A percentile compares a stretch with the other conserved stretches of the same genome.
Evolutionary conservation across 495 filamentous ascomycete genomes (phyloP).

Genomic region (Venustampulla echinocandica): DNA sequence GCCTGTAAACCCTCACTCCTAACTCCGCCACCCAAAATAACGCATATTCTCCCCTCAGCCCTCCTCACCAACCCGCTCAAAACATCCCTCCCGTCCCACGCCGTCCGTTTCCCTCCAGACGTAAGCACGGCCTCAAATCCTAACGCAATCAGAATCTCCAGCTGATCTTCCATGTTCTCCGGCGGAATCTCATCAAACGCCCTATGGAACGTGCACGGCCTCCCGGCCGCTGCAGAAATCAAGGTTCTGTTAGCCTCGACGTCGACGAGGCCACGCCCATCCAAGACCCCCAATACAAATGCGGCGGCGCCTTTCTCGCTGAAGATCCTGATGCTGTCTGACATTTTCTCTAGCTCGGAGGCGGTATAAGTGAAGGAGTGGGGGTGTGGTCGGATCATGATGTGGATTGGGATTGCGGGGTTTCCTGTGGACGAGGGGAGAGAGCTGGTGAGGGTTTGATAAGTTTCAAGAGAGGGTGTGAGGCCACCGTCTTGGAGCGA

Average conservation of each 20-base stretch:
- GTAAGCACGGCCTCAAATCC: slow-evolving; percentile 42
- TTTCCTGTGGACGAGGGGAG: slow-evolving; percentile 2
- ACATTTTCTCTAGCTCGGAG: slow-evolving; percentile 35
- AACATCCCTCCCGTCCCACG: slow-evolving; percentile 29
- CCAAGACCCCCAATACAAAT: slow-evolving; percentile 43
- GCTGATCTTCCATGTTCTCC: slow-evolving; percentile 21
- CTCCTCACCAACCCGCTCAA: slow-evolving; percentile 13
- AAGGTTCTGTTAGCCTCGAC: slow-evolving; percentile 29
- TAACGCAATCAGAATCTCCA: slow-evolving; percentile 29
- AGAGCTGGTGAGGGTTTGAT: slow-evolving; percentile 26
- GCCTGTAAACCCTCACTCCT: slow-evolving; percentile 28
- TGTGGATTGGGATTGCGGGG: slow-evolving; percentile 34
- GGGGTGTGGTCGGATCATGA: slow-evolving; percentile 42
- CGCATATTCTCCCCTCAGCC: slow-evolving; percentile 12
- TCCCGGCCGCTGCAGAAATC: slow-evolving; percentile 30
- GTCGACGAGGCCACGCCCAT: slow-evolving; percentile 26
- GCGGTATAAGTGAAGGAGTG: slow-evolving; percentile 34
- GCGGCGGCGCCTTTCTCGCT: slow-evolving; percentile 32
- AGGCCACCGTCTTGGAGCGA: slow-evolving; percentile 7
- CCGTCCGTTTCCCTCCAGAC: slow-evolving; percentile 36
- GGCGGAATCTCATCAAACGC: slow-evolving; percentile 39
- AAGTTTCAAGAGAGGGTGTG: slow-evolving; percentile 12
- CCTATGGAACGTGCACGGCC: slow-evolving; percentile 46
- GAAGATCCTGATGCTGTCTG: slow-evolving; percentile 26
- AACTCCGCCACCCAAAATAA: slow-evolving; percentile 25